Evolutionary conservation across 805 yeast genomes (phyloP), one percentile per base, ranked within the genome.

Genomic region (Candida suzukii): DNA sequence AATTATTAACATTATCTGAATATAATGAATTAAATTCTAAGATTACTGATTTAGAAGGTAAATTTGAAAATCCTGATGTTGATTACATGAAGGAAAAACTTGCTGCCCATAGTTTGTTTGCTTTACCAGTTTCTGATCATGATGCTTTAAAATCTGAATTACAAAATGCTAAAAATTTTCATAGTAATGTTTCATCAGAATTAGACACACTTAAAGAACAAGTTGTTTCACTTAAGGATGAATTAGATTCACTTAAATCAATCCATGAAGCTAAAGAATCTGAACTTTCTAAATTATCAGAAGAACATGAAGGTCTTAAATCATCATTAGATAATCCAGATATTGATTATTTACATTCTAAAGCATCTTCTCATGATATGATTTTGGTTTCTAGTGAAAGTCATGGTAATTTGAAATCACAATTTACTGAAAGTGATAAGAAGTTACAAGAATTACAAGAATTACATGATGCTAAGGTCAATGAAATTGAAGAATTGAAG

Each of bases 11-110:
- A 18, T 18, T 17, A 7, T 22, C 17, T 12, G 46, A 39, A 12
- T 50, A 46, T 22, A 24, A 29, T 5, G 29, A 37, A 7, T 11
- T 29, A 18, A 20, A 25, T 12, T 7, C 38, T 10, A n/a, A n/a
- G n/a, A n/a, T n/a, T n/a, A n/a, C n/a, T n/a, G n/a, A n/a, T n/a
- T n/a, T n/a, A n/a, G n/a, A 32, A 26, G 6, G 8, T 13, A n/a
- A 21, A 14, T 3, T 14, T 12, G 36, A 22, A n/a, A 12, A n/a
- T 20, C 36, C 27, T 19, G 26, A 21, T 6, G 18, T 21, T 20
- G 67, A 62, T 0, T 51, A 56, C 34, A 30, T 73, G 27, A 51
- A 43, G 29, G 43, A 40, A 3, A 56, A 58, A 26, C 62, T 68
- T 0, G 33, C 26, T 3, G 39, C 46, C 9, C 41, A 33, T 10